phyloP scores from a whole-genome alignment of 139 green algal genomes.

The Mychonastes homosphaera region DNA sequence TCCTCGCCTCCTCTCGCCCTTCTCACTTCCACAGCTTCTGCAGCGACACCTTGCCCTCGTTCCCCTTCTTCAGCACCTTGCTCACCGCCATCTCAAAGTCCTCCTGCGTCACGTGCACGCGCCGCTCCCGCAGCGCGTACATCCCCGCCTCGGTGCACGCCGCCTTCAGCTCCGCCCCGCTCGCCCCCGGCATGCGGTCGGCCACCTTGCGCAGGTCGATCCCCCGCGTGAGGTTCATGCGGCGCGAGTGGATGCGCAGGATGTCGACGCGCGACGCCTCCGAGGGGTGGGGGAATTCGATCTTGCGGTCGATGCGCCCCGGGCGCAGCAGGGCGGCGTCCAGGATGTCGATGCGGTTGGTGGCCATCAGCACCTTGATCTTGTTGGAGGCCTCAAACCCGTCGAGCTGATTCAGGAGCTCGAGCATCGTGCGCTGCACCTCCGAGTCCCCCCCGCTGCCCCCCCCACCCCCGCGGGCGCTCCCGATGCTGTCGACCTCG shows the following conservation, averaged over 20 bases:
- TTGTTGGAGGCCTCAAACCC: slow-evolving; percentile 98
- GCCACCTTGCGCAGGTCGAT: slow-evolving; percentile 93
- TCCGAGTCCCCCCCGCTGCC: slow-evolving; percentile 87
- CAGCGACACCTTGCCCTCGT: slow-evolving; percentile 14
- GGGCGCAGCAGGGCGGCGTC: slow-evolving; percentile 94
- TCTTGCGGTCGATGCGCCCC: slow-evolving; percentile 97
- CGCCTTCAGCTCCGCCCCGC: slow-evolving; percentile 92
- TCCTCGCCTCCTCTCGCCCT: too few species aligned
- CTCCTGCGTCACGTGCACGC: slow-evolving; percentile 95
- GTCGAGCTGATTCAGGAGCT: slow-evolving; percentile 99
- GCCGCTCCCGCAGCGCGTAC: slow-evolving; percentile 93
- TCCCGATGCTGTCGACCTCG: slow-evolving; percentile 97
- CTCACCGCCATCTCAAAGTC: slow-evolving; percentile 99
- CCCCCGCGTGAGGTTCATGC: slow-evolving; percentile 84
- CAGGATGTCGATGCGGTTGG: slow-evolving; percentile 98
- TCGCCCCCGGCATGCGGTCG: slow-evolving; percentile 80
- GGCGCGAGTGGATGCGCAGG: slow-evolving; percentile 81
- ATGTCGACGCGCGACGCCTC: slow-evolving; percentile 88
- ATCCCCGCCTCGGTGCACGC: slow-evolving; percentile 97
- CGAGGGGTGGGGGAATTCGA: slow-evolving; percentile 97
- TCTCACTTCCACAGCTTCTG: slow-evolving; percentile 94
- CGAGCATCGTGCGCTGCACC: slow-evolving; percentile 99
- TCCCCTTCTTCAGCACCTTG: slow-evolving; percentile 57
- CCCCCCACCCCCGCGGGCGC: slow-evolving; percentile 70
- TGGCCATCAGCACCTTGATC: slow-evolving; percentile 99